Conservation (phyloP, 345 rosid species). For the Laguncularia racemosa region DNA sequence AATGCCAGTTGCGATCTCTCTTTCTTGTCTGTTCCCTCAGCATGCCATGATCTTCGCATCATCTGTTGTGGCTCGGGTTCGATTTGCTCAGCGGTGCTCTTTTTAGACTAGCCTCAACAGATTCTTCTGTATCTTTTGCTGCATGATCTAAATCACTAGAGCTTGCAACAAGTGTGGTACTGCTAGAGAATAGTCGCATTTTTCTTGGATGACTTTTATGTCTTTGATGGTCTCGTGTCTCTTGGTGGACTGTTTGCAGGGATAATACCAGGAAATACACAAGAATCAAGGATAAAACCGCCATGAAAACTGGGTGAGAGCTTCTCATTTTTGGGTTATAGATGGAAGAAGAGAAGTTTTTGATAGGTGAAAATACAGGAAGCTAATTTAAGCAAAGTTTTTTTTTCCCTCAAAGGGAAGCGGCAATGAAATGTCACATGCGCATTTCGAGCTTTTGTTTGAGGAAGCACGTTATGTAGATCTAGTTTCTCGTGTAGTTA, state of each 20-base stretch:
- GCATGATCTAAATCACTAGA: neutral
- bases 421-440: neutral
- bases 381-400: too few species aligned
- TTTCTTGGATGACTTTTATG: conserved; percentile 3
- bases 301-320: neutral
- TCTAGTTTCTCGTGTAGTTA: neutral
- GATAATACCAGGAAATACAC: conserved; percentile 7
- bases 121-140: conserved; percentile 1
- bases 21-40: neutral
- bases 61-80: conserved; percentile 16
- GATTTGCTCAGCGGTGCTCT: conserved; percentile 14
- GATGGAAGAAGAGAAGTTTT: too few species aligned
- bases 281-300: conserved; percentile 6
- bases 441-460: neutral
- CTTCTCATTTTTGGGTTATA: too few species aligned
- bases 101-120: conserved; percentile 13
- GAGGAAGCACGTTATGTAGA: neutral
- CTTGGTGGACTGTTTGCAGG: conserved; percentile 3
- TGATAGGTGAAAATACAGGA: too few species aligned
- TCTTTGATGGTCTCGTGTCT: conserved; percentile 1
- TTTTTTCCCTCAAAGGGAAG: too few species aligned
- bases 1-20: neutral
- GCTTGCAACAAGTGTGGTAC: neutral
- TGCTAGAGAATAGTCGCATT: conserved; percentile 1
- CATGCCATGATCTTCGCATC: neutral